These are phyloP conservation scores for Paramecium tetraurelia DNA, from an alignment of 73 alveolate species.

Conservation along the genomic window DNA sequence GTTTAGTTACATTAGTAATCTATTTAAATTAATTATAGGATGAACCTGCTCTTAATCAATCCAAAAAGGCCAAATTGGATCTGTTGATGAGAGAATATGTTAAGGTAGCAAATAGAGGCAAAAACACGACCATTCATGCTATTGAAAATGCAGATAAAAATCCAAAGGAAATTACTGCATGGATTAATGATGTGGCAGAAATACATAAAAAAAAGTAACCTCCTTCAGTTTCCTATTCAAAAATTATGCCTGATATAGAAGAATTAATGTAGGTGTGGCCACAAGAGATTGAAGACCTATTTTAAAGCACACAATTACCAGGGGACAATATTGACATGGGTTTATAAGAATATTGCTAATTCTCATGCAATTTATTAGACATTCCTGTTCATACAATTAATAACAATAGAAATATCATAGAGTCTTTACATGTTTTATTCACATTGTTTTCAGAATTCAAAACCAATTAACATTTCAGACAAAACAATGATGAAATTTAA, in stretches of 20 bases:
- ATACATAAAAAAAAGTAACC: constrained; percentile 92
- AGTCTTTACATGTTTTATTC: constrained; percentile 91
- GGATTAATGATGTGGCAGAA: constrained; percentile 91
- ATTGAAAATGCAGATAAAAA: constrained; percentile 94
- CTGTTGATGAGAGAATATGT: constrained; percentile 75
- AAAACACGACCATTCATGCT: constrained; percentile 52
- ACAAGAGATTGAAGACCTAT: constrained; percentile 84
- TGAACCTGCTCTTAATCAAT: constrained; percentile 86
- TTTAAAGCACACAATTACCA: constrained; percentile 80
- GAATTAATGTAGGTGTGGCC: constrained; percentile 95
- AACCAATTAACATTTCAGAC: constrained; percentile 79
- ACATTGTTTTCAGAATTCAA: constrained; percentile 92
- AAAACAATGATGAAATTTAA: constrained; percentile 56
- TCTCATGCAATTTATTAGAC: constrained; percentile 87
- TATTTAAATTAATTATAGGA: constrained; percentile 56
- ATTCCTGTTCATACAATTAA: constrained; percentile 92
- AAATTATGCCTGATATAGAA: constrained; percentile 93
- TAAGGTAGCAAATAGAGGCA: constrained; percentile 67
- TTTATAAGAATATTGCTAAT: constrained; percentile 78
- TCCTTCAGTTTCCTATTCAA: constrained; percentile 90
- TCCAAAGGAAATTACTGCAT: constrained; percentile 87
- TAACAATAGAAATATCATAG: constrained; percentile 84
- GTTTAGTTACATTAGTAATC: constrained; percentile 69
- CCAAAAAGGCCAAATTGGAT: constrained; percentile 74
- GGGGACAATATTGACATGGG: constrained; percentile 88